Base-by-base conservation (phyloP, 2,329 filamentous ascomycete species). In the Pseudopithomyces chartarum region DNA sequence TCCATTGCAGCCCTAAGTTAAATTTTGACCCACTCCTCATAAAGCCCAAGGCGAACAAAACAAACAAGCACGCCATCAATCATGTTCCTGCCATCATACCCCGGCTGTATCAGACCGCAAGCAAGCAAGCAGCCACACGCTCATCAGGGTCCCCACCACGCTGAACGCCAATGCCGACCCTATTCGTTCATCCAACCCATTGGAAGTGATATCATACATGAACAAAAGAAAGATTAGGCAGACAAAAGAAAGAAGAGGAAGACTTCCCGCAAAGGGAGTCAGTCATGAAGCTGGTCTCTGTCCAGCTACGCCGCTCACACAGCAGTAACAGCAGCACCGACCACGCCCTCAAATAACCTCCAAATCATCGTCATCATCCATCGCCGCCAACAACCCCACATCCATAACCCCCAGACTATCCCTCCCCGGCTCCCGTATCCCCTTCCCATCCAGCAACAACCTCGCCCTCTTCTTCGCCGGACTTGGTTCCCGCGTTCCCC, bases 391-490 rank as follows among this genome's bases (percentile, higher is more conserved):
- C 13, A 76, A 58, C 7, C 73, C 73, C 17, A 74, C 64, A 34
- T 75, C 70, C 42, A 73, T 48, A 6, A 63, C 67, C 32, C 77
- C 70, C 52, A 77, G 60, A 60, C 78, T 81, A 46, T 82, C 81
- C 42, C 81, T 62, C 3, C 81, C 81, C 1, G 81, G 81, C 64
- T 80, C 78, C 29, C 80, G 70, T 40, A 82, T 79, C 4, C 81
- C 81, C 61, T 81, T 82, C 38, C 77, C 76, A 7, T 73, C 76
- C n/a, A 82, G 65, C 44, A 79, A 65, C 13, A 82, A 76, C 19
- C 80, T 68, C n/a, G 80, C 80, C 58, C 73, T 78, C 68, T 82
- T 82, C 74, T 81, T 81, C 38, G 68, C 72, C 55, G 80, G 70
- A 60, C 76, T 79, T 1, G 64, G 52, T 59, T 69, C 63, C 60